Percentiles rank a stretch among this genome's conserved stretches.
Conservation (phyloP, 2,329 filamentous ascomycete species). For the Fusarium brevicatenulatum region DNA sequence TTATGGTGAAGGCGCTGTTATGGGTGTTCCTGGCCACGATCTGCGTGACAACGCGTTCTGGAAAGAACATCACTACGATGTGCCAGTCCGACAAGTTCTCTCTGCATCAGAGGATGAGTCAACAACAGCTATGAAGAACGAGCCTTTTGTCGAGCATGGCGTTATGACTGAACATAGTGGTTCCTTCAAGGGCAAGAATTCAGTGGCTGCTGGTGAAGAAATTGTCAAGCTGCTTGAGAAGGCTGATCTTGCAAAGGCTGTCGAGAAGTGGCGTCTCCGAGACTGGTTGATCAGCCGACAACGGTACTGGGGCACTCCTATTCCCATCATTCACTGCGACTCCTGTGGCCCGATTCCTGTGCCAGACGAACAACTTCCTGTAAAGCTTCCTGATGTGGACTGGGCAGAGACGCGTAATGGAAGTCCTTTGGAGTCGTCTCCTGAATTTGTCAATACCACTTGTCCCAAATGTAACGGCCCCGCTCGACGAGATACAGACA, state of each 20-base stretch:
- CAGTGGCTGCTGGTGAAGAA: constrained; percentile 68
- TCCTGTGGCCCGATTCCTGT: constrained; percentile 84
- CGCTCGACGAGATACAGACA: constrained; percentile 87
- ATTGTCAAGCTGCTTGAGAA: constrained; percentile 68
- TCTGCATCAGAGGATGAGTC: constrained; percentile 60
- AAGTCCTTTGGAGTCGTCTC: constrained; percentile 78
- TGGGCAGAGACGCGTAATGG: constrained; percentile 76
- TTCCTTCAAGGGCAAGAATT: constrained; percentile 70
- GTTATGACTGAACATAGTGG: constrained; percentile 74
- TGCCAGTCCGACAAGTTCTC: constrained; percentile 72
- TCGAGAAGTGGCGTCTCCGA: constrained; percentile 80
- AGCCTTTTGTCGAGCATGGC: constrained; percentile 73
- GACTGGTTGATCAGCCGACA: constrained; percentile 96
- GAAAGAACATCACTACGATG: constrained; percentile 71
- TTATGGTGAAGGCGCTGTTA: constrained; percentile 88
- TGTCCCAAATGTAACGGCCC: constrained; percentile 78
- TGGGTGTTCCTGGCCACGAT: constrained; percentile 92
- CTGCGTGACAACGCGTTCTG: constrained; percentile 82
- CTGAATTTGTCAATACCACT: constrained; percentile 77
- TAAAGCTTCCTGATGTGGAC: constrained; percentile 76
- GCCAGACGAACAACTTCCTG: constrained; percentile 78
- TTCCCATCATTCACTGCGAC: constrained; percentile 85
- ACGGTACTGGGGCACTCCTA: constrained; percentile 90
- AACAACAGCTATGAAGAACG: constrained; percentile 54
- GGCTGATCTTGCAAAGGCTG: constrained; percentile 67